phyloP scores from a whole-genome alignment of 306 rosid species.

The Vicia villosa region DNA sequence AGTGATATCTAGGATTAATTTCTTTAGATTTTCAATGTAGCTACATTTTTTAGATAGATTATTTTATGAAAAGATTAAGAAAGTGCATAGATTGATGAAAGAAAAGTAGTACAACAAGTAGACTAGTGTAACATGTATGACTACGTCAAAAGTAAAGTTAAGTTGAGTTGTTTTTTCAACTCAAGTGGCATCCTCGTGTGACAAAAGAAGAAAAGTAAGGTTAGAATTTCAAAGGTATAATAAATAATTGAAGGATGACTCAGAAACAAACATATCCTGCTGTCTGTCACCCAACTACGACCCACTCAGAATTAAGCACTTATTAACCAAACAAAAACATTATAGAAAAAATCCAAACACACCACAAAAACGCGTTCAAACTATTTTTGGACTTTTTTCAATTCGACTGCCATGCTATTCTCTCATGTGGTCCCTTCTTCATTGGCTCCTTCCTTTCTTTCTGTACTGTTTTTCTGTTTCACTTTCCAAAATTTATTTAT shows the following conservation, averaged over 20 bases:
- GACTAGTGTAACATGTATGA: not conserved
- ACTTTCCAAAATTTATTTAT: not conserved
- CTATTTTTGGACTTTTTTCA: constrained; percentile 21
- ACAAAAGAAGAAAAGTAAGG: not conserved
- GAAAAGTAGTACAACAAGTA: too few relatives aligned
- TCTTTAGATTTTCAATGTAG: too few relatives aligned
- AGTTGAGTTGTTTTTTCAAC: not conserved
- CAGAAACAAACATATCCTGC: constrained; percentile 9
- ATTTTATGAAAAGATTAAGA: too few relatives aligned
- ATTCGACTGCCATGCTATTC: not conserved
- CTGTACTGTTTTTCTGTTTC: not conserved
- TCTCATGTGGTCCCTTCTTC: constrained; percentile 34
- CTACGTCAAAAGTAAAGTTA: not conserved
- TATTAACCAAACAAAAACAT: not conserved
- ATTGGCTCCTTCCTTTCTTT: not conserved
- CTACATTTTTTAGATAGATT: too few relatives aligned
- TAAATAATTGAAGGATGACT: constrained; percentile 43
- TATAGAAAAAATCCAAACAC: constrained; percentile 32
- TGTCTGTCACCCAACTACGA: constrained; percentile 47
- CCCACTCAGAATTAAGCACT: constrained; percentile 42
- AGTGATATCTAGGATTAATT: too few relatives aligned
- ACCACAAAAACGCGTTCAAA: constrained; percentile 36
- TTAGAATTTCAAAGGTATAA: not conserved
- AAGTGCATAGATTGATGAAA: too few relatives aligned
- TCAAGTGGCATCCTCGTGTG: not conserved